phyloP scores from a whole-genome alignment of 225 moss, liverwort and hornwort genomes.

The Bryoerythrophyllum caledonicum region DNA sequence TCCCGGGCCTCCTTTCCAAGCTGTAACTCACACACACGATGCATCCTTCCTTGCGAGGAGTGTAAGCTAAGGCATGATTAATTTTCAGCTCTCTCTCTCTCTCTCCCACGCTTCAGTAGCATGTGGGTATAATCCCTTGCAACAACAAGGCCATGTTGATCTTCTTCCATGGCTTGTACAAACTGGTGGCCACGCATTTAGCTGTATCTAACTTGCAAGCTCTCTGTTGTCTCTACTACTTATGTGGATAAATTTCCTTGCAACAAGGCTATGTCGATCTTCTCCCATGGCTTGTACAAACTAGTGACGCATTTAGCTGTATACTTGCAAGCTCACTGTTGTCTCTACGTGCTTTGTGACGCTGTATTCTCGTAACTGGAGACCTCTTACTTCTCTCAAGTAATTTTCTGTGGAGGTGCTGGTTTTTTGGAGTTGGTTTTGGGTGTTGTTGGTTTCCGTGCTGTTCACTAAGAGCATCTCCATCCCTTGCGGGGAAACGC shows the following conservation, averaged over 20 bases:
- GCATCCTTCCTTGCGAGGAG: not conserved
- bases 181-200: not conserved
- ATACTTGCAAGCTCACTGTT: not conserved
- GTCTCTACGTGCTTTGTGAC: not conserved
- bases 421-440: no score
- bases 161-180: constrained; percentile 15
- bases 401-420: not conserved
- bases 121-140: not conserved
- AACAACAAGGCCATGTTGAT: not conserved
- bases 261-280: not conserved
- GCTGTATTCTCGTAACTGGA: not conserved
- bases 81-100: not conserved
- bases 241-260: no score
- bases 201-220: constrained; percentile 16
- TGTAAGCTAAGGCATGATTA: constrained; percentile 14
- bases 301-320: constrained; percentile 5
- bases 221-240: not conserved
- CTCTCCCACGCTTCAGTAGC: constrained; percentile 8
- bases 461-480: no score
- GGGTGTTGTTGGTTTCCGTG: no score
- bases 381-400: not conserved
- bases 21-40: constrained; percentile 15
- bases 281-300: constrained; percentile 14
- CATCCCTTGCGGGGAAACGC: no score
- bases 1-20: constrained; percentile 37